Base-by-base conservation (phyloP, 257 asterid genomes). In the Lantana camara region DNA sequence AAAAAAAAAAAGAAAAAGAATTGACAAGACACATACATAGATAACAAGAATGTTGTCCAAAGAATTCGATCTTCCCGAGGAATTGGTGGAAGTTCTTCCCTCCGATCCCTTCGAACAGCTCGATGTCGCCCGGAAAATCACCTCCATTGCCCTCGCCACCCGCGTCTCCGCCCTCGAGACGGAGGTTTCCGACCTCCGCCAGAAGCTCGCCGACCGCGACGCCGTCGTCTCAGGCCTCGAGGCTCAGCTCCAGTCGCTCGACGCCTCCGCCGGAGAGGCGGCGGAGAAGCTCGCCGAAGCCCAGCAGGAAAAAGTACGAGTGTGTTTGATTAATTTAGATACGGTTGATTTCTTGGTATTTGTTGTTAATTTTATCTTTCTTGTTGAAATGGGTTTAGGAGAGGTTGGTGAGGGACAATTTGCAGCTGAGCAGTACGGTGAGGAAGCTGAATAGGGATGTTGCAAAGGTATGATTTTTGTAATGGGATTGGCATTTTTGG, bases 21-120 rank as follows among this genome's bases (percentile, higher is more conserved):
- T 42, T 35, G 32, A 38, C 1, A 41, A 23, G 17, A 57, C 15
- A 19, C 6, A 27, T 5, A 27, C 32, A 27, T 27, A 27, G 23
- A 54, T n/a, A n/a, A n/a, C n/a, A 58, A 60, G 70, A 7, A 85
- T 85, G 91, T 8, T 75, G 80, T 63, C 93, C 4, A 68, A 75
- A 32, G 91, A 80, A 48, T 83, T 93, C 87, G 95, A 87, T 37
- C 89, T 93, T 34, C 96, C 99, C 67, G 95, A 87, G 58, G 95
- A 85, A 70, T 60, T 93, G 59, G 68, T 90, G 63, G 75, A 78
- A 49, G 66, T 84, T 24, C 68, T 93, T 66, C 99, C 99, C 40
- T 60, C 79, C 24, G 99, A 93, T 73, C 99, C 97, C 27, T 93
- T 93, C 65, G 97, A 93, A 22, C 99, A 90, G 78, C 92, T 93